A percentile compares a stretch with the other conserved stretches of the same genome.
phyloP scores from a whole-genome alignment of 148 eudicot genomes.

The Agrostemma githago region DNA sequence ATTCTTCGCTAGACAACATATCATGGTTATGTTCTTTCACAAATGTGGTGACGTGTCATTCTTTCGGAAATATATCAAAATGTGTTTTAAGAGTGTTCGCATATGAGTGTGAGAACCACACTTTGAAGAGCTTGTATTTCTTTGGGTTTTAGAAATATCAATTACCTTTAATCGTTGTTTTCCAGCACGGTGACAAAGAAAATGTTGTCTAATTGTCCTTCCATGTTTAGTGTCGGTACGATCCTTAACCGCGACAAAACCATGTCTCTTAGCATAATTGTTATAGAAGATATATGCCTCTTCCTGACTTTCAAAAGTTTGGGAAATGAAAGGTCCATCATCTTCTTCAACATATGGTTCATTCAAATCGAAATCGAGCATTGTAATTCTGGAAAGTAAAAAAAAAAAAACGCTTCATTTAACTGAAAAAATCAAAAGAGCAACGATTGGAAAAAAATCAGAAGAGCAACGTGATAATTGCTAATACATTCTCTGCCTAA shows the following conservation, averaged over 20 bases:
- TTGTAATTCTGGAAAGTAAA: too few species aligned
- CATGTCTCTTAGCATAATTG: constrained; percentile 13
- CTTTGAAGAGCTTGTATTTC: constrained; percentile 6
- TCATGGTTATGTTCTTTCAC: background rate
- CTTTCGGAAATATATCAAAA: constrained; percentile 16
- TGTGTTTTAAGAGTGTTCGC: background rate
- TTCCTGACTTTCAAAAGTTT: too few species aligned
- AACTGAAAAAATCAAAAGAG: too few species aligned
- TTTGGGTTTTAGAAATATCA: constrained; percentile 6
- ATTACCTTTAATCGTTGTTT: background rate
- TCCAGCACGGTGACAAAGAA: too few species aligned
- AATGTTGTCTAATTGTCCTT: background rate
- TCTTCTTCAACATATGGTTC: too few species aligned
- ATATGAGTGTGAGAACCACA: constrained; percentile 7
- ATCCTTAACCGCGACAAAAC: background rate
- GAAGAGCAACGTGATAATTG: too few species aligned
- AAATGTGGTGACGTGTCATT: constrained; percentile 16
- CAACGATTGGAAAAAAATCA: too few species aligned
- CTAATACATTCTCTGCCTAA: too few species aligned
- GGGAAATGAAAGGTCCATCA: too few species aligned
- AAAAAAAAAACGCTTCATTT: too few species aligned
- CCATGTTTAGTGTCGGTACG: constrained; percentile 5
- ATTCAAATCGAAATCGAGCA: too few species aligned
- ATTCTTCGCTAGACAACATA: constrained; percentile 1
- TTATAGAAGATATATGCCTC: background rate